These are phyloP conservation scores for Tricholomella constricta DNA, from an alignment of 768 basidiomycete species.

Conservation along the genomic window DNA sequence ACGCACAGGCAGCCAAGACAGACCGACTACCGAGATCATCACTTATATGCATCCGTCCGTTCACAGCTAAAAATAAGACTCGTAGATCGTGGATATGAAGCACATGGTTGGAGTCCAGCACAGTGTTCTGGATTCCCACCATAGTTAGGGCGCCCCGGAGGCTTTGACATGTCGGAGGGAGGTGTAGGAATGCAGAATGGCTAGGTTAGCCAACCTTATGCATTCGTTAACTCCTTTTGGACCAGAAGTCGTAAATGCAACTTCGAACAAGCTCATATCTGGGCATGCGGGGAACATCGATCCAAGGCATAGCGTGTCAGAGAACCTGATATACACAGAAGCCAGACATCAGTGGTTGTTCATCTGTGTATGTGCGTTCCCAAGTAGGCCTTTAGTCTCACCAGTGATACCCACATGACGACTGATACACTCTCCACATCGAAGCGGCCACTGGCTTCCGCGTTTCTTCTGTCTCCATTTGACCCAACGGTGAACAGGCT, in stretches of 20 bases:
- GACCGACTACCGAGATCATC: background rate
- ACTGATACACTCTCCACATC: too few relatives aligned
- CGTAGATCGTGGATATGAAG: conserved; percentile 5
- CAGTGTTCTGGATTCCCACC: conserved; percentile 7
- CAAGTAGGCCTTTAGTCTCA: too few relatives aligned
- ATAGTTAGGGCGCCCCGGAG: background rate
- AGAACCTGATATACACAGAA: too few relatives aligned
- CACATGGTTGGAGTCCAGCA: conserved; percentile 5
- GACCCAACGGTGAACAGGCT: background rate
- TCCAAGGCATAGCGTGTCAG: background rate
- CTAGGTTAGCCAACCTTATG: too few relatives aligned
- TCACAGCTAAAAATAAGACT: conserved; percentile 10
- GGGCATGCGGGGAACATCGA: background rate
- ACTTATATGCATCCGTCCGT: conserved; percentile 1
- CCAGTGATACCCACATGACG: too few relatives aligned
- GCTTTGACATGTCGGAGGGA: background rate
- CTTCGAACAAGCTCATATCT: background rate
- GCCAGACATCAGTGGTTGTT: too few relatives aligned
- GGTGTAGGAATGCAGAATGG: background rate
- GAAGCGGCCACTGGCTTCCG: too few relatives aligned
- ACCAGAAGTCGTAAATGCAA: conserved; percentile 5
- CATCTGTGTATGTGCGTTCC: too few relatives aligned
- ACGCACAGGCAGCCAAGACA: conserved; percentile 4
- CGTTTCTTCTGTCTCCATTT: too few relatives aligned
- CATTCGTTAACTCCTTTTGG: too few relatives aligned